Evolutionary conservation across 164 flowering plant species (phyloP).

Genomic region (Vitis cinerea): DNA sequence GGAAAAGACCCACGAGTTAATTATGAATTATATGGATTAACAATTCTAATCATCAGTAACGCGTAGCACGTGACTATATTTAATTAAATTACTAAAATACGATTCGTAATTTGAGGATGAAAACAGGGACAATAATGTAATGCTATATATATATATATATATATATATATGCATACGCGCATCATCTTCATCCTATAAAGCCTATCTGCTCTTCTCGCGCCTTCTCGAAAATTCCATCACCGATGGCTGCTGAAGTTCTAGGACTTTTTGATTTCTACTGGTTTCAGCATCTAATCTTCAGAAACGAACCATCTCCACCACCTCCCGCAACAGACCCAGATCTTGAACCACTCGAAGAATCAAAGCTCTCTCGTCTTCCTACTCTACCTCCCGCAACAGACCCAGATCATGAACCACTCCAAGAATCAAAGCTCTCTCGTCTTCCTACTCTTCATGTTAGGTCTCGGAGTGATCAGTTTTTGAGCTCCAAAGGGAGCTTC

Average conservation of each 20-base stretch:
- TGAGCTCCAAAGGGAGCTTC: slow-evolving; percentile 2
- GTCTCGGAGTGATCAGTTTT: slow-evolving; percentile 17
- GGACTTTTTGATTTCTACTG: slow-evolving; percentile 28
- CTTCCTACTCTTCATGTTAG: slow-evolving; percentile 16
- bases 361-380: slow-evolving; percentile 3
- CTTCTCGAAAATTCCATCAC: neutral
- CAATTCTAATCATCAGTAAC: too few relatives aligned
- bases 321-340: neutral
- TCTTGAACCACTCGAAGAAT: neutral
- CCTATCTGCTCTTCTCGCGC: too few relatives aligned
- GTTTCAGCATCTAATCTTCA: slow-evolving; percentile 14
- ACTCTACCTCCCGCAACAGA: neutral
- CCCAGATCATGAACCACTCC: neutral
- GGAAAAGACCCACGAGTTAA: too few relatives aligned
- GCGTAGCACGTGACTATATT: too few relatives aligned
- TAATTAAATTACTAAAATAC: too few relatives aligned
- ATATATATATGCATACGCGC: neutral
- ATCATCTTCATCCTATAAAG: too few relatives aligned
- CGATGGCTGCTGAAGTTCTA: slow-evolving; percentile 24
- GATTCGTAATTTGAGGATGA: neutral
- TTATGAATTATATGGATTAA: too few relatives aligned
- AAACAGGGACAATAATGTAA: slow-evolving; percentile 2
- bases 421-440: slow-evolving; percentile 1
- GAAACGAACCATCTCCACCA: neutral
- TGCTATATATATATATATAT: neutral